Conservation (phyloP, 1,284 basidiomycete genomes). For the Sanghuangporus sanghuang region DNA sequence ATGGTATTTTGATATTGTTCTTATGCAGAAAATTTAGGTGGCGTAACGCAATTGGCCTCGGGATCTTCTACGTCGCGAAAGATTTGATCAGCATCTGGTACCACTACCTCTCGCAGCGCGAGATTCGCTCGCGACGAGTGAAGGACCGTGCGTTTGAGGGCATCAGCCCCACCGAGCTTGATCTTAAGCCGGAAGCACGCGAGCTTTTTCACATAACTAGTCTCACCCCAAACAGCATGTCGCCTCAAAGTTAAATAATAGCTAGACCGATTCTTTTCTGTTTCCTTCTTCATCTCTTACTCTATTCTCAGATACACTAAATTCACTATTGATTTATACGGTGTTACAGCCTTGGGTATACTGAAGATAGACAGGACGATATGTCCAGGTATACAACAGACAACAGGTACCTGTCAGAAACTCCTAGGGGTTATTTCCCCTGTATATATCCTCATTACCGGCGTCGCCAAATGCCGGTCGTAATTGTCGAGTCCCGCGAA, state of each 20-base stretch:
- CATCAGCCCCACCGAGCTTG: constrained; percentile 57
- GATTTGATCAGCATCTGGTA: constrained; percentile 62
- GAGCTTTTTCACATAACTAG: not conserved
- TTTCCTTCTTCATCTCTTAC: not conserved
- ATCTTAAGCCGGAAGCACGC: constrained; percentile 28
- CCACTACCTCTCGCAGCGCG: constrained; percentile 61
- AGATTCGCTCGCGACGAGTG: constrained; percentile 59
- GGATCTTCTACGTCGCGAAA: constrained; percentile 53
- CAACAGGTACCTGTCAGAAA: not conserved
- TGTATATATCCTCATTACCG: constrained; percentile 4
- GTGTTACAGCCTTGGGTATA: not conserved
- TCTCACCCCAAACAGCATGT: not conserved
- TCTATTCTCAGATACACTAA: not conserved
- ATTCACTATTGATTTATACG: not conserved
- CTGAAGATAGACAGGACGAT: not conserved
- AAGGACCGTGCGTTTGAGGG: constrained; percentile 66
- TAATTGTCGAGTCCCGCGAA: constrained; percentile 11
- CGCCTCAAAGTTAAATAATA: too few species aligned
- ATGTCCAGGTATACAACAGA: not conserved
- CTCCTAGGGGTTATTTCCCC: not conserved
- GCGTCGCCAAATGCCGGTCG: constrained; percentile 8
- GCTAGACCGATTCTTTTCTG: too few species aligned
- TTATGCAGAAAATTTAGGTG: constrained; percentile 40
- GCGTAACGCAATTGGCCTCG: constrained; percentile 67
- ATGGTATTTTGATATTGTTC: not conserved